Conservation (phyloP, 441 rosid genomes). For the Croton laevigatus region DNA sequence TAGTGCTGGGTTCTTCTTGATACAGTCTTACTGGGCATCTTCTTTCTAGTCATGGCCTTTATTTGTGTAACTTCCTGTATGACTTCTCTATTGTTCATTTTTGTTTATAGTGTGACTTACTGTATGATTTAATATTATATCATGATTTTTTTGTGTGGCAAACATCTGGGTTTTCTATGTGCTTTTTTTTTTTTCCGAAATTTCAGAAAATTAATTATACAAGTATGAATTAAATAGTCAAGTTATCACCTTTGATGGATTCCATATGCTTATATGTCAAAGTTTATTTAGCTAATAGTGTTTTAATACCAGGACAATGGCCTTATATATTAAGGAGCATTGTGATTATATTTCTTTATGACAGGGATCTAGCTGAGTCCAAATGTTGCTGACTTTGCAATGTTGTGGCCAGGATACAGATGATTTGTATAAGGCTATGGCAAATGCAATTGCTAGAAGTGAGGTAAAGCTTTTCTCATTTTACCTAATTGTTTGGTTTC, state of each 20-base stretch:
- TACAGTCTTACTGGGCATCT: not conserved
- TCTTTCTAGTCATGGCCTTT: not conserved
- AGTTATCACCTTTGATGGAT: constrained; percentile 8
- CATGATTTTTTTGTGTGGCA: not conserved
- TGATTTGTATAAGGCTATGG: constrained; percentile 61
- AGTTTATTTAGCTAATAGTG: constrained; percentile 12
- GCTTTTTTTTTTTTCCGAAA: constrained; percentile 9
- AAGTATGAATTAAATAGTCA: not conserved
- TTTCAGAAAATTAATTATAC: not conserved
- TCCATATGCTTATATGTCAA: constrained; percentile 1
- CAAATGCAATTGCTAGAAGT: constrained; percentile 52
- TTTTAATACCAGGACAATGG: constrained; percentile 32
- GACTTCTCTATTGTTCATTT: not conserved
- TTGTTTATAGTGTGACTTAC: not conserved
- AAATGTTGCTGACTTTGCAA: constrained; percentile 78
- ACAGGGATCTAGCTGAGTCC: constrained; percentile 64
- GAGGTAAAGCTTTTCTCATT: constrained; percentile 45
- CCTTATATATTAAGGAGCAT: constrained; percentile 49
- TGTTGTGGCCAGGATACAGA: constrained; percentile 82
- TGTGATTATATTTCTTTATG: constrained; percentile 52
- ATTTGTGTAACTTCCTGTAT: not conserved
- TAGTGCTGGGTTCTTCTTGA: not conserved
- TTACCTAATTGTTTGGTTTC: constrained; percentile 9
- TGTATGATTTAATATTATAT: not conserved
- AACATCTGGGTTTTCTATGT: not conserved